Conservation (phyloP, 306 rosid species). For the Fragaria nilgerrensis region DNA sequence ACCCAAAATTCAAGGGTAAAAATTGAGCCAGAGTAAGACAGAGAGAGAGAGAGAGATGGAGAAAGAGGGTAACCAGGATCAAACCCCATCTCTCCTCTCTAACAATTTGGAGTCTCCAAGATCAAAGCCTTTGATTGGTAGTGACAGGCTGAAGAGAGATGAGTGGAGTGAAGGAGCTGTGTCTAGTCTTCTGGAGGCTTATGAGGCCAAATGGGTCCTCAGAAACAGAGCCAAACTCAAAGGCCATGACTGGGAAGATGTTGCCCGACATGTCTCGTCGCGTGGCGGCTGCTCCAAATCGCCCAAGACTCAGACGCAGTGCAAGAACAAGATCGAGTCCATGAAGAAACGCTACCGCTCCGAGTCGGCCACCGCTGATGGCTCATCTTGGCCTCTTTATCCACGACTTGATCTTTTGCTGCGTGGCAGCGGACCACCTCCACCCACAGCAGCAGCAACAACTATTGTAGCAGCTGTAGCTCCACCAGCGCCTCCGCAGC, state of each 20-base stretch:
- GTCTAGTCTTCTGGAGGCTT: slow-evolving; percentile 76
- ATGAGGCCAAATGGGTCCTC: slow-evolving; percentile 80
- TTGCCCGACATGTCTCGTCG: slow-evolving; percentile 65
- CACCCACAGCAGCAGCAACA: neutral
- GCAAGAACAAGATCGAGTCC: slow-evolving; percentile 98
- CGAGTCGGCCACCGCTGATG: slow-evolving; percentile 66
- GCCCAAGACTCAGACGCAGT: slow-evolving; percentile 85
- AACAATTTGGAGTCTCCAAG: slow-evolving; percentile 53
- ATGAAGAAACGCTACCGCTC: slow-evolving; percentile 92
- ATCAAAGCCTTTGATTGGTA: slow-evolving; percentile 10
- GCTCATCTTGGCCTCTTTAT: slow-evolving; percentile 82
- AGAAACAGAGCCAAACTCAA: slow-evolving; percentile 91
- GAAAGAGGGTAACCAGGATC: slow-evolving; percentile 40
- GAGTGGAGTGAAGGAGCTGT: slow-evolving; percentile 99
- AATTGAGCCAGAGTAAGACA: slow-evolving; percentile 8
- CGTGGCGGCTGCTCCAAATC: slow-evolving; percentile 60
- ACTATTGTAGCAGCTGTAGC: neutral
- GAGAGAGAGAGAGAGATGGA: slow-evolving; percentile 41
- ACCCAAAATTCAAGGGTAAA: slow-evolving; percentile 32
- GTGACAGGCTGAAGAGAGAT: slow-evolving; percentile 77
- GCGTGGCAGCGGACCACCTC: slow-evolving; percentile 58
- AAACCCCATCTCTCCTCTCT: slow-evolving; percentile 47
- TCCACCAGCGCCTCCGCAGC: neutral
- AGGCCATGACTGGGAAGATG: slow-evolving; percentile 97
- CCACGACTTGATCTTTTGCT: slow-evolving; percentile 71